Percentiles rank a stretch among this genome's conserved stretches.
Conservation (phyloP, 805 yeast genomes). For the Starmera pachycereana region DNA sequence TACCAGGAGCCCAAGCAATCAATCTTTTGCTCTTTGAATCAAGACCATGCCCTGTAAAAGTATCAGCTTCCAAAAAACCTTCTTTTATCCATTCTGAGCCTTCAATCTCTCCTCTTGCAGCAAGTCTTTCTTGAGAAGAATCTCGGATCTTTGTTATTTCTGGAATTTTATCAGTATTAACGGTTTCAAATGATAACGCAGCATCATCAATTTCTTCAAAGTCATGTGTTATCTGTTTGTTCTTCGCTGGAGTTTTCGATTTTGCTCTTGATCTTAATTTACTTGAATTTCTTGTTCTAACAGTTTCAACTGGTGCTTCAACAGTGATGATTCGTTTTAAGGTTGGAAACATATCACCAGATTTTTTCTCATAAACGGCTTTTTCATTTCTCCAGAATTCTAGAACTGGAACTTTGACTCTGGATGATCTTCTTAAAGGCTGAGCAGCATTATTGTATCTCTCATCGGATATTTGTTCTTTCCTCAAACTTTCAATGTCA, state of each 20-base stretch:
- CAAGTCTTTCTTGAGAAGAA: constrained; percentile 6
- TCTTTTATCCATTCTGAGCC: constrained; percentile 45
- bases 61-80: constrained; percentile 33
- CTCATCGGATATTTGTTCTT: constrained; percentile 9
- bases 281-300: neutral
- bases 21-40: constrained; percentile 32
- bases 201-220: constrained; percentile 1
- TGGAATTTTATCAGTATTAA: neutral
- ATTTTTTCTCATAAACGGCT: constrained; percentile 42
- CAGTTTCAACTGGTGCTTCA: constrained; percentile 3
- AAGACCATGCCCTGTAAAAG: constrained; percentile 40
- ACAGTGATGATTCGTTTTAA: constrained; percentile 47
- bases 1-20: constrained; percentile 59
- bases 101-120: constrained; percentile 19
- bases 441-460: neutral
- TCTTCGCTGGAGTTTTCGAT: constrained; percentile 8
- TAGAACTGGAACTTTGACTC: constrained; percentile 60
- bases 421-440: constrained; percentile 50
- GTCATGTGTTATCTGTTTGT: no score
- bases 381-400: constrained; percentile 82
- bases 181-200: neutral
- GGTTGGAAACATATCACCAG: constrained; percentile 37
- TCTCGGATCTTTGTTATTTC: no score
- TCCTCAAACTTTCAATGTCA: constrained; percentile 11
- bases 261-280: constrained; percentile 5